These are phyloP conservation scores for Debaryomyces psychrophilus DNA, from an alignment of 1,139 yeast species.

Conservation along the genomic window DNA sequence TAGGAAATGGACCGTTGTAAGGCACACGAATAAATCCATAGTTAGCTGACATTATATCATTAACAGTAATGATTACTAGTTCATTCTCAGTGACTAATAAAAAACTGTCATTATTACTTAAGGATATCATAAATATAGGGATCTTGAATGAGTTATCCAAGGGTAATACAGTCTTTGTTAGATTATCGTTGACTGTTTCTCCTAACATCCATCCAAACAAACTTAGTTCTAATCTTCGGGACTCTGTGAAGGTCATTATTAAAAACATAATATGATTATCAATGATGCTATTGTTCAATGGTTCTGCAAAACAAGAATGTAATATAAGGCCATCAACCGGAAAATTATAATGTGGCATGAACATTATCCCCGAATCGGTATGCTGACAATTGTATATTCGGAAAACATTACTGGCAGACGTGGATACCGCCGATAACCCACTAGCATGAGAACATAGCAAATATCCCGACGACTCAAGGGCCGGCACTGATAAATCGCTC, in stretches of 20 bases:
- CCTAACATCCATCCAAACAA: conserved; percentile 47
- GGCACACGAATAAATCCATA: conserved; percentile 32
- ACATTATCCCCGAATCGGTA: conserved; percentile 40
- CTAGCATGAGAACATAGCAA: conserved; percentile 36
- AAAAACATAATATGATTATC: conserved; percentile 41
- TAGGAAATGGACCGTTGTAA: conserved; percentile 38
- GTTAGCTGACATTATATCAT: conserved; percentile 52
- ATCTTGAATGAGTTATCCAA: conserved; percentile 40
- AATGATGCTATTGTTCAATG: conserved; percentile 26
- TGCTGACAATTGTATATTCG: conserved; percentile 41
- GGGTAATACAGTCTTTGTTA: conserved; percentile 33
- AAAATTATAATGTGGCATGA: conserved; percentile 44
- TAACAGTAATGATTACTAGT: conserved; percentile 38
- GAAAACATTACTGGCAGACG: conserved; percentile 40
- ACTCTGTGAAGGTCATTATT: conserved; percentile 38
- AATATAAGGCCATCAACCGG: conserved; percentile 45
- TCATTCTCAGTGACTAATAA: conserved; percentile 35
- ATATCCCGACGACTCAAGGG: conserved; percentile 38
- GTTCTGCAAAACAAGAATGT: conserved; percentile 48
- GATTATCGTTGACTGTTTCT: conserved; percentile 27
- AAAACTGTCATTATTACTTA: conserved; percentile 36
- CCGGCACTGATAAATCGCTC: conserved; percentile 23
- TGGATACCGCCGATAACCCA: conserved; percentile 44
- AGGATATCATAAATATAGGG: conserved; percentile 45
- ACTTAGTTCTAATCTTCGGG: conserved; percentile 39